Conservation (phyloP, 208 protist genomes). For the Balamuthia mandrillaris region DNA sequence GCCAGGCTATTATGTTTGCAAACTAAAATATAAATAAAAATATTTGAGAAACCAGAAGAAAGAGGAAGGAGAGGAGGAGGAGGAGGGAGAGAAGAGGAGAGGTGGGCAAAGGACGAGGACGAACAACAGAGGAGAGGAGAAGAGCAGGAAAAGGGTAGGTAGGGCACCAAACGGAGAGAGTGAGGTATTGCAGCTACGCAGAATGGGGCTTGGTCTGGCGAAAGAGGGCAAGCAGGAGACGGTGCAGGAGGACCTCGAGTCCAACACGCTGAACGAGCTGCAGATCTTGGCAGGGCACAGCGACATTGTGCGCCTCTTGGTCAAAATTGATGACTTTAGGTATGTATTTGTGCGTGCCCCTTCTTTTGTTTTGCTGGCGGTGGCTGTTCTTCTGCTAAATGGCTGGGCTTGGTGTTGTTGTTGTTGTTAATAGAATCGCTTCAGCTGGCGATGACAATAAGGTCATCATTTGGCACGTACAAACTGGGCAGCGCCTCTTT, state of each 20-base stretch:
- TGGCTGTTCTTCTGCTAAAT: neutral
- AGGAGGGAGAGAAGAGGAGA: too few species aligned
- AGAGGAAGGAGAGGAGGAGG: too few species aligned
- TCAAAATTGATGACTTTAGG: neutral
- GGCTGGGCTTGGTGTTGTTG: neutral
- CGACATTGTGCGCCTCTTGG: neutral
- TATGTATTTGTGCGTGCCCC: neutral
- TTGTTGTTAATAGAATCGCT: neutral
- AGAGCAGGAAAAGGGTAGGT: too few species aligned
- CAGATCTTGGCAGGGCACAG: constrained; percentile 1
- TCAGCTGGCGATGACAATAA: constrained; percentile 17
- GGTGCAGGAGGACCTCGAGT: neutral
- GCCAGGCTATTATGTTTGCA: too few species aligned
- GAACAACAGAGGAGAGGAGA: too few species aligned
- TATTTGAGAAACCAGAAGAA: too few species aligned
- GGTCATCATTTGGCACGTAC: neutral
- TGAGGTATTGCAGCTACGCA: too few species aligned
- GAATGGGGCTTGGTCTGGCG: neutral
- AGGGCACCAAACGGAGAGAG: too few species aligned
- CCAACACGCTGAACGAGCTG: constrained; percentile 2
- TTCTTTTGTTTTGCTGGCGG: neutral
- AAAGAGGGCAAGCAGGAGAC: neutral
- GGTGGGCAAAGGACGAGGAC: too few species aligned
- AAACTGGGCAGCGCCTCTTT: constrained; percentile 6
- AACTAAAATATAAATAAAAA: too few species aligned